Conservation (phyloP, 2,329 filamentous ascomycete genomes). For the Endocalyx cinctus region DNA sequence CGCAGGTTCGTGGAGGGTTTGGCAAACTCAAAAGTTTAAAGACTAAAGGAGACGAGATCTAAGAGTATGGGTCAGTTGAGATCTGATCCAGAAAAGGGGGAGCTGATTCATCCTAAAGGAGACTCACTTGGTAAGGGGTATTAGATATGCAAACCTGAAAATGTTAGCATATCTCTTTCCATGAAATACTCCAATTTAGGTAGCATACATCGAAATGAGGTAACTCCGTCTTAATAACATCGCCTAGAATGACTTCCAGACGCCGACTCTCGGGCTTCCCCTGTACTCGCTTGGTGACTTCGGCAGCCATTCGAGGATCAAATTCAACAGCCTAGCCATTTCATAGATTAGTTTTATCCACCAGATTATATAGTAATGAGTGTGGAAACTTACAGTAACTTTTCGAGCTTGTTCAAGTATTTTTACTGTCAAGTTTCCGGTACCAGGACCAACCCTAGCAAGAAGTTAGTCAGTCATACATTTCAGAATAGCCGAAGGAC, state of each 20-base stretch:
- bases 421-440: conserved; percentile 78
- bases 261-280: conserved; percentile 79
- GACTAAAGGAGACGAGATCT: conserved; percentile 84
- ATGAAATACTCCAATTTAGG: conserved; percentile 55
- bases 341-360: conserved; percentile 50
- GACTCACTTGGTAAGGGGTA: conserved; percentile 51
- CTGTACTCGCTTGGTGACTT: conserved; percentile 90
- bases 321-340: conserved; percentile 68
- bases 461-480: too few relatives aligned
- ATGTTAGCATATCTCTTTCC: too few relatives aligned
- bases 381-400: conserved; percentile 45
- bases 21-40: conserved; percentile 82
- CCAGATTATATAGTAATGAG: too few relatives aligned
- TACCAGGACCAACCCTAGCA: conserved; percentile 69
- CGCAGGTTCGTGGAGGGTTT: conserved; percentile 74
- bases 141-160: conserved; percentile 65
- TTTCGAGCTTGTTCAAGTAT: conserved; percentile 86
- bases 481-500: conserved; percentile 1
- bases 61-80: too few relatives aligned
- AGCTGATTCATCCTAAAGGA: background rate
- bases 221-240: conserved; percentile 84
- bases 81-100: too few relatives aligned
- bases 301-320: conserved; percentile 94
- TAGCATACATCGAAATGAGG: conserved; percentile 67
- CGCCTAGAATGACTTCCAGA: conserved; percentile 82